These are phyloP conservation scores for Cladosporium sp. DNA, from an alignment of 2,329 filamentous ascomycete genomes.

Conservation along the genomic window DNA sequence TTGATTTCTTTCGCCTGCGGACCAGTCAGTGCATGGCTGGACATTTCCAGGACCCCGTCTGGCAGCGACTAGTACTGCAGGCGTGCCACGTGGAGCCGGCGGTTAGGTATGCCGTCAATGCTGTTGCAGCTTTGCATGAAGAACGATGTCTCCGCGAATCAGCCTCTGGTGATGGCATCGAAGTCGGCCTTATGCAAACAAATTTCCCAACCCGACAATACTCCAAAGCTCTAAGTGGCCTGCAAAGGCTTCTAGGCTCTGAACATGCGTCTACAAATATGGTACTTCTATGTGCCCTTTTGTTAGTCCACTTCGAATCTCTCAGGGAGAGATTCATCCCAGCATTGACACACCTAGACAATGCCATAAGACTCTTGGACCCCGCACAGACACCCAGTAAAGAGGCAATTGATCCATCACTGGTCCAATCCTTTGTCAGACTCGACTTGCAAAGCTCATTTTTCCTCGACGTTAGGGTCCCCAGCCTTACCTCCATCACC, in stretches of 20 bases:
- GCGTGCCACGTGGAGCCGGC: constrained; percentile 28
- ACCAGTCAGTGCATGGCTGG: constrained; percentile 27
- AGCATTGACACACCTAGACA: constrained; percentile 30
- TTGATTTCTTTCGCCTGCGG: constrained; percentile 27
- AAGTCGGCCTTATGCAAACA: constrained; percentile 21
- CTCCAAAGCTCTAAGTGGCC: constrained; percentile 27
- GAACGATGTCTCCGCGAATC: constrained; percentile 20
- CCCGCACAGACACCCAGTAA: constrained; percentile 13
- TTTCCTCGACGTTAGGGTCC: constrained; percentile 24
- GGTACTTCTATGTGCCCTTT: constrained; percentile 28
- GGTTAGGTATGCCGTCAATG: constrained; percentile 30
- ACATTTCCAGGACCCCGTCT: constrained; percentile 29
- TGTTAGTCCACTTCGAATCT: constrained; percentile 33
- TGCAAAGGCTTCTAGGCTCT: constrained; percentile 25
- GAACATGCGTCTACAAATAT: constrained; percentile 23
- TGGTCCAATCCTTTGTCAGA: constrained; percentile 28
- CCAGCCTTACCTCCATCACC: constrained; percentile 27
- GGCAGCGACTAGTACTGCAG: constrained; percentile 29
- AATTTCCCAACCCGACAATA: constrained; percentile 29
- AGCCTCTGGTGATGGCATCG: constrained; percentile 16
- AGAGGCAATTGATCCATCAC: constrained; percentile 23
- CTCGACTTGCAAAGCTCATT: constrained; percentile 29
- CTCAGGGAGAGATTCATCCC: constrained; percentile 28
- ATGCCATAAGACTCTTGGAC: constrained; percentile 29
- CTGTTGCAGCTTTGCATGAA: constrained; percentile 30